These are phyloP conservation scores for Alternaria triticimaculans DNA, from an alignment of 2,329 filamentous ascomycete genomes.

Conservation along the genomic window DNA sequence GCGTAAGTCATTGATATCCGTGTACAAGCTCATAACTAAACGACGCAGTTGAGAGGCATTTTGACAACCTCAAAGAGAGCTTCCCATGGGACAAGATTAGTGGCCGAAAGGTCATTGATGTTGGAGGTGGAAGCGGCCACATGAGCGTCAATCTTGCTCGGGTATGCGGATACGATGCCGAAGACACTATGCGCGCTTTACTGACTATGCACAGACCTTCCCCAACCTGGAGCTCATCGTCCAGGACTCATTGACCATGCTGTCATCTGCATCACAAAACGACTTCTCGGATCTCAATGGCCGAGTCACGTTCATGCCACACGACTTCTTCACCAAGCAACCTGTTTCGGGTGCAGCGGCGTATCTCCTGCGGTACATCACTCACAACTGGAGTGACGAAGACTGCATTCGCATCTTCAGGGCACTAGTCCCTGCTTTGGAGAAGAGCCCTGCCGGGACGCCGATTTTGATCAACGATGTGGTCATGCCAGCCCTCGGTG, in stretches of 20 bases:
- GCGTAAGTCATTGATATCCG: conserved; percentile 2
- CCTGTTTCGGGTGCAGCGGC: conserved; percentile 33
- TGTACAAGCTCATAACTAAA: not conserved
- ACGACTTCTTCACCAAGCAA: conserved; percentile 31
- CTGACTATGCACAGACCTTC: conserved; percentile 11
- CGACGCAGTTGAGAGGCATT: conserved; percentile 29
- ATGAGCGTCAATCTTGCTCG: conserved; percentile 24
- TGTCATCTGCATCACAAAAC: conserved; percentile 13
- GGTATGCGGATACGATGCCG: conserved; percentile 17
- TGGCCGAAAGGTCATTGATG: conserved; percentile 37
- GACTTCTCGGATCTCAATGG: conserved; percentile 19
- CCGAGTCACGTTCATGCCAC: conserved; percentile 27
- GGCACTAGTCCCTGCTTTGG: conserved; percentile 44
- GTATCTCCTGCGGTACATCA: conserved; percentile 51
- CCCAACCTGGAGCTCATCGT: conserved; percentile 25
- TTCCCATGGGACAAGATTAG: conserved; percentile 35
- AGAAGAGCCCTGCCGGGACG: conserved; percentile 30
- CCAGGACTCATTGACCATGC: conserved; percentile 24
- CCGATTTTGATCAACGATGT: conserved; percentile 46
- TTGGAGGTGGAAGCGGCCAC: conserved; percentile 38
- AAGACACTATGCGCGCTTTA: not conserved
- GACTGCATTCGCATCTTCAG: conserved; percentile 47
- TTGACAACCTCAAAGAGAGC: conserved; percentile 28
- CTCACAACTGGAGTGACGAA: conserved; percentile 52
- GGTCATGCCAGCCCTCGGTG: conserved; percentile 33